phyloP scores from a whole-genome alignment of 805 yeast species.

The Yamadazyma scolyti region DNA sequence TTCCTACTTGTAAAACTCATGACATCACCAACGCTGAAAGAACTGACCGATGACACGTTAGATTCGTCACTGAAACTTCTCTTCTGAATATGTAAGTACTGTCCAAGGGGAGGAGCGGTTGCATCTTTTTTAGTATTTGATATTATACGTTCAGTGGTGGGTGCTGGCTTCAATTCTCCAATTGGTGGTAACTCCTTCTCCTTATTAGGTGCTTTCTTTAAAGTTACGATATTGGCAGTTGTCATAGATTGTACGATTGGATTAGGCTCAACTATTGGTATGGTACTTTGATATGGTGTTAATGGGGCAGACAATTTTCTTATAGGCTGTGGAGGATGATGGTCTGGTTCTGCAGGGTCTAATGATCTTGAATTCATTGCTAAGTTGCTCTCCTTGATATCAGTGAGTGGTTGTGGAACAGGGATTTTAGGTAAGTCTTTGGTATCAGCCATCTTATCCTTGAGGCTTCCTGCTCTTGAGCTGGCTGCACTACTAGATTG shows the following conservation, averaged over 20 bases:
- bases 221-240: background rate
- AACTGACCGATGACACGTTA: conserved; percentile 33
- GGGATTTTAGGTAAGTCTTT: conserved; percentile 7
- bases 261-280: conserved; percentile 3
- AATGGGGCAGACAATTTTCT: background rate
- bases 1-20: conserved; percentile 14
- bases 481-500: conserved; percentile 22
- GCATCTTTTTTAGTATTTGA: conserved; percentile 6
- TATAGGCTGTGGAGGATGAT: background rate
- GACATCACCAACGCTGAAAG: conserved; percentile 32
- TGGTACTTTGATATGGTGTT: no score
- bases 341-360: background rate
- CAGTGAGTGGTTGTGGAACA: conserved; percentile 5
- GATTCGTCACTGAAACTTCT: conserved; percentile 38
- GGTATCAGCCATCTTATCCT: conserved; percentile 1
- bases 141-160: conserved; percentile 12
- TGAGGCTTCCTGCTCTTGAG: conserved; percentile 29
- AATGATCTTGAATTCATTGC: no score
- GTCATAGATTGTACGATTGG: conserved; percentile 2
- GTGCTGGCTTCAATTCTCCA: conserved; percentile 3
- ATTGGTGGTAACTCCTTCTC: conserved; percentile 8
- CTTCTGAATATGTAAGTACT: conserved; percentile 13
- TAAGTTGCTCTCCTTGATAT: conserved; percentile 1
- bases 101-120: conserved; percentile 11
- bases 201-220: background rate